Evolutionary conservation across 139 green algal genomes (phyloP).

Genomic region (Zygnema cylindricum): DNA sequence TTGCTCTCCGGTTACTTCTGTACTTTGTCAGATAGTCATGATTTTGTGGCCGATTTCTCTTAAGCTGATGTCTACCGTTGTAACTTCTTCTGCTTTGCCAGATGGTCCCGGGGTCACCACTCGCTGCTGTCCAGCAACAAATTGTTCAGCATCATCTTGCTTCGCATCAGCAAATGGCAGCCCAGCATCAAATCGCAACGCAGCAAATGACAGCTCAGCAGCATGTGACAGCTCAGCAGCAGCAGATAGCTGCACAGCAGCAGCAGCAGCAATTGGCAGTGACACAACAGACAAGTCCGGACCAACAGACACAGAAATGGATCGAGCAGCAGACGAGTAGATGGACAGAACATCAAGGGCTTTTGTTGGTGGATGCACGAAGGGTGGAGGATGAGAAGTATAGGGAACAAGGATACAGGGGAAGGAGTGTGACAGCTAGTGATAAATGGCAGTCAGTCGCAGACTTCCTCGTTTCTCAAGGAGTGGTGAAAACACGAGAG

Average conservation of each 20-base stretch:
- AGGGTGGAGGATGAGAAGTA: constrained; percentile 20
- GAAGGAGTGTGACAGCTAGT: neutral
- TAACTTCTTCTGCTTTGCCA: neutral
- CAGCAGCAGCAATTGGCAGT: constrained; percentile 20
- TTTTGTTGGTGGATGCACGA: neutral
- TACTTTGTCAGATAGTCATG: neutral
- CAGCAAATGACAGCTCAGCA: too few relatives aligned
- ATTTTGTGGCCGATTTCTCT: neutral
- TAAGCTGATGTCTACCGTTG: neutral
- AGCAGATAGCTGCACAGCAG: neutral
- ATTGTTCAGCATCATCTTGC: neutral
- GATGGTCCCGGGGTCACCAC: neutral
- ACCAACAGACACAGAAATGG: constrained; percentile 10
- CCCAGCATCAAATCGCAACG: neutral
- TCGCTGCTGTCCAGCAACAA: constrained; percentile 7
- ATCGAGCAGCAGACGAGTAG: neutral
- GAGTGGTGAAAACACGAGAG: neutral
- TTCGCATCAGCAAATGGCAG: neutral
- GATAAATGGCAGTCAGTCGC: neutral
- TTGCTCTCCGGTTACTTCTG: neutral
- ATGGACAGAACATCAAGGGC: neutral
- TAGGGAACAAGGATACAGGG: neutral
- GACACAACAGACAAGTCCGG: neutral
- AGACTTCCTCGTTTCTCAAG: neutral
- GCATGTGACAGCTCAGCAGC: neutral